A percentile compares a stretch with the other conserved stretches of the same genome.
These are phyloP conservation scores for Alternaria atra DNA, from an alignment of 2,329 filamentous ascomycete genomes.

Conservation along the genomic window DNA sequence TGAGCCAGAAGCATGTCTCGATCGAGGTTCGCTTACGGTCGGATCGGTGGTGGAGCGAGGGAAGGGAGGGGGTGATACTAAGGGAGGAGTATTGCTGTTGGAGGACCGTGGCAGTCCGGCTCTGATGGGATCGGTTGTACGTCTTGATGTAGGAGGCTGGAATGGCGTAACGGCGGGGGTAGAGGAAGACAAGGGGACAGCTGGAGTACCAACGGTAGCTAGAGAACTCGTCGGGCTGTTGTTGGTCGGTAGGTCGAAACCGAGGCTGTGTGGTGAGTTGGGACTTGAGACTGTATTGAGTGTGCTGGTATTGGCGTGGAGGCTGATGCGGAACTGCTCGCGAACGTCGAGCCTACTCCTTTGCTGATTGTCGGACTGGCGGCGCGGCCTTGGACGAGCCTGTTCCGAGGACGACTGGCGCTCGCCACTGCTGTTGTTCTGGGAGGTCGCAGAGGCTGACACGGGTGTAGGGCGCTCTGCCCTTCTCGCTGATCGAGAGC, in stretches of 20 bases:
- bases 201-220: slow-evolving; percentile 34
- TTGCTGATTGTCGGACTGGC: slow-evolving; percentile 55
- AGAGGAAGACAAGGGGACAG: slow-evolving; percentile 26
- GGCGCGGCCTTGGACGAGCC: slow-evolving; percentile 39
- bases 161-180: slow-evolving; percentile 25
- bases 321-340: slow-evolving; percentile 43
- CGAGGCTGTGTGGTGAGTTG: slow-evolving; percentile 39
- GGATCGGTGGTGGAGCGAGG: slow-evolving; percentile 45
- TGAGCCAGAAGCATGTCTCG: slow-evolving; percentile 26
- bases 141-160: slow-evolving; percentile 35
- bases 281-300: slow-evolving; percentile 37
- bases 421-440: slow-evolving; percentile 65
- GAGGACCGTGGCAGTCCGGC: slow-evolving; percentile 30
- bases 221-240: slow-evolving; percentile 42
- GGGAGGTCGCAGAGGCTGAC: slow-evolving; percentile 46
- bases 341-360: slow-evolving; percentile 54
- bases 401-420: slow-evolving; percentile 40
- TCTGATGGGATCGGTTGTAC: slow-evolving; percentile 44
- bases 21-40: slow-evolving; percentile 25
- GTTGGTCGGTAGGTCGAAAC: slow-evolving; percentile 36
- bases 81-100: slow-evolving; percentile 41
- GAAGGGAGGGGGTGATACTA: slow-evolving; percentile 31
- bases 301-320: slow-evolving; percentile 21
- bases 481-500: slow-evolving; percentile 50
- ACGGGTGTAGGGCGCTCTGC: slow-evolving; percentile 40